Percentiles rank a stretch among this genome's conserved stretches.
Conservation (phyloP, 2,329 filamentous ascomycete species). For the Verticillium longisporum region DNA sequence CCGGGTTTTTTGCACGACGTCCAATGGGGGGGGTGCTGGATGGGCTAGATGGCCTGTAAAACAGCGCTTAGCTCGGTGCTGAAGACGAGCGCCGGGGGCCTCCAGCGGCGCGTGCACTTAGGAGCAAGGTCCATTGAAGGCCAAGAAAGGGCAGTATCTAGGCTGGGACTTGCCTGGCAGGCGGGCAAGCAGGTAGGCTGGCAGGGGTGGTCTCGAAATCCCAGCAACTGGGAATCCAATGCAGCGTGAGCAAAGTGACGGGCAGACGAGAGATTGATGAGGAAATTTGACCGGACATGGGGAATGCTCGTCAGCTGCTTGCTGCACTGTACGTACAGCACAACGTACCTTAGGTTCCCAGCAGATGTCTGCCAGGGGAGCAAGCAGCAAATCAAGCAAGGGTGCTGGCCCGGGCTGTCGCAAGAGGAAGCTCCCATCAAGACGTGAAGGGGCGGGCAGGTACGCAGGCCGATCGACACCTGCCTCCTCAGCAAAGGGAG, state of each 20-base stretch:
- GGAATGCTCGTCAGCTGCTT: slow-evolving; percentile 3
- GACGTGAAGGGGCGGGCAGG: neutral
- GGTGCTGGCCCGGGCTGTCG: neutral
- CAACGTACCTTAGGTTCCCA: too few species aligned
- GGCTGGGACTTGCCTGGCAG: neutral
- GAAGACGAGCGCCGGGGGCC: neutral
- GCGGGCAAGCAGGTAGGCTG: neutral
- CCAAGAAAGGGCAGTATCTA: neutral
- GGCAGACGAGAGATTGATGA: slow-evolving; percentile 2
- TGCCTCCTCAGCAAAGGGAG: too few species aligned
- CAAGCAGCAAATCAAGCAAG: neutral
- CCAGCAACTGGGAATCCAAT: neutral
- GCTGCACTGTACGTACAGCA: neutral
- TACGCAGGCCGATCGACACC: neutral
- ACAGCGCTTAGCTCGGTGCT: neutral
- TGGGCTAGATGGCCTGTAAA: neutral
- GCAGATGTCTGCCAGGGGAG: too few species aligned
- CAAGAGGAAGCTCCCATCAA: neutral
- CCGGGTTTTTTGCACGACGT: slow-evolving; percentile 4
- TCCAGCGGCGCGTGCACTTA: neutral
- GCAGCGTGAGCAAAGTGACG: slow-evolving; percentile 10
- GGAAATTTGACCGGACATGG: slow-evolving; percentile 5
- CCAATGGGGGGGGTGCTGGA: neutral
- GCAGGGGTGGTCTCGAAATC: neutral
- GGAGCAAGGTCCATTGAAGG: neutral